Base-by-base conservation (phyloP, 148 eudicot species). In the Agrostemma githago region DNA sequence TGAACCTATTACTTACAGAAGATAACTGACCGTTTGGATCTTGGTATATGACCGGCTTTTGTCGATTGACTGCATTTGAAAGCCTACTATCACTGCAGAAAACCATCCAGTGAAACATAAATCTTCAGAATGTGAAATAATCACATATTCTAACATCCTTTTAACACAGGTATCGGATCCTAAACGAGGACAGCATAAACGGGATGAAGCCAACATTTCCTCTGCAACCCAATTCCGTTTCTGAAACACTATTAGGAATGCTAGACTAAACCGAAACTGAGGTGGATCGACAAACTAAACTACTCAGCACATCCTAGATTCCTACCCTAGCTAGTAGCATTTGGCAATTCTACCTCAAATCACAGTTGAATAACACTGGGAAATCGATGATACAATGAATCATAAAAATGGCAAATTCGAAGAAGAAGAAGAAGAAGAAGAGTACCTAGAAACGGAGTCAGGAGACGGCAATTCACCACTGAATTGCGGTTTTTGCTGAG, bases 391-490 rank as follows among this genome's bases (percentile, higher is more conserved):
- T 12, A 48, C 56, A 51, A 9, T 51, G 4, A 51, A 53, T 12
- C 43, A 26, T 3, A 2, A 51, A 53, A 51, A 44, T 6, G 53
- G 26, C 4, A 15, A 78, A 78, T n/a, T 46, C 14, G 12, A 66
- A 19, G 21, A 20, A 10, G 34, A 26, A 26, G 34, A 26, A 26
- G 34, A 26, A 26, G 34, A 67, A 40, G 68, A 10, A 4, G 16
- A 5, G 10, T 89, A 91, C 98, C 98, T 93, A 53, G 97, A 89
- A 73, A 91, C 87, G 12, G 97, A 93, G 79, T 86, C 95, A 54
- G 96, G 94, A 12, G 98, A 91, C 63, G 84, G 78, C 86, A 86
- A 78, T 74, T 93, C 98, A 54, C 76, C 80, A 70, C 62, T 43
- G 59, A 73, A 68, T 57, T 73, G 82, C 78, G 68, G 82, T 79